A percentile compares a stretch with the other conserved stretches of the same genome.
Evolutionary conservation across 2,329 filamentous ascomycete species (phyloP).

Genomic region (Ampelomyces quisqualis): DNA sequence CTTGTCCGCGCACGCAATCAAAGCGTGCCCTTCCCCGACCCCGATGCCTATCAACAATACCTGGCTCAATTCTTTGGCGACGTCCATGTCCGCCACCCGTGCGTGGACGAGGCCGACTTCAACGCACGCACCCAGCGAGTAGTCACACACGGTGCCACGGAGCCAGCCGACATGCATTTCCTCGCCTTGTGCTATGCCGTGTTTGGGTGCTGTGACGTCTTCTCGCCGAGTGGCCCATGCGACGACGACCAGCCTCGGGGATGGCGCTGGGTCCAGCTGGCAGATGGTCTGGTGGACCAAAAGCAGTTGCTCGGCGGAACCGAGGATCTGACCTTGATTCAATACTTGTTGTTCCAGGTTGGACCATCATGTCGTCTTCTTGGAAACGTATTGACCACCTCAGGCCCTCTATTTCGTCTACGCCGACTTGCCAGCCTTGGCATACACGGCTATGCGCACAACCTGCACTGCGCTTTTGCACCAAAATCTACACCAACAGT

Average conservation of each 20-base stretch:
- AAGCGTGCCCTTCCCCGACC: constrained; percentile 23
- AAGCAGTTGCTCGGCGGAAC: constrained; percentile 20
- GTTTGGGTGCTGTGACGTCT: constrained; percentile 27
- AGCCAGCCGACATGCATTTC: constrained; percentile 22
- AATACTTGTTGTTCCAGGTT: constrained; percentile 33
- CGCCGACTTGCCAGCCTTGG: constrained; percentile 29
- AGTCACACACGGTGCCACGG: constrained; percentile 20
- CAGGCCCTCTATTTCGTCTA: constrained; percentile 32
- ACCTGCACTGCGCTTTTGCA: constrained; percentile 34
- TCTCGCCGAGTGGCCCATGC: constrained; percentile 6
- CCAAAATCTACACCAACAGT: constrained; percentile 31
- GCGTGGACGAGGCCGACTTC: constrained; percentile 34
- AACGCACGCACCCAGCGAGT: constrained; percentile 24
- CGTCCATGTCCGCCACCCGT: constrained; percentile 29
- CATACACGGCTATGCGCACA: constrained; percentile 34
- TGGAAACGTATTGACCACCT: constrained; percentile 2
- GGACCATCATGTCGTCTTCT: not conserved
- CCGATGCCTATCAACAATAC: constrained; percentile 25
- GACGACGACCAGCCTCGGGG: constrained; percentile 20
- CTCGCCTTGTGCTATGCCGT: constrained; percentile 35
- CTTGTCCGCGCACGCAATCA: constrained; percentile 23
- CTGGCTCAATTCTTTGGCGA: constrained; percentile 32
- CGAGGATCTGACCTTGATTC: constrained; percentile 29
- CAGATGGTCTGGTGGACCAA: constrained; percentile 32
- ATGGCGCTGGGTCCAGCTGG: constrained; percentile 35